These are phyloP conservation scores for Castanospermum australe DNA, from an alignment of 306 rosid species.

Conservation along the genomic window DNA sequence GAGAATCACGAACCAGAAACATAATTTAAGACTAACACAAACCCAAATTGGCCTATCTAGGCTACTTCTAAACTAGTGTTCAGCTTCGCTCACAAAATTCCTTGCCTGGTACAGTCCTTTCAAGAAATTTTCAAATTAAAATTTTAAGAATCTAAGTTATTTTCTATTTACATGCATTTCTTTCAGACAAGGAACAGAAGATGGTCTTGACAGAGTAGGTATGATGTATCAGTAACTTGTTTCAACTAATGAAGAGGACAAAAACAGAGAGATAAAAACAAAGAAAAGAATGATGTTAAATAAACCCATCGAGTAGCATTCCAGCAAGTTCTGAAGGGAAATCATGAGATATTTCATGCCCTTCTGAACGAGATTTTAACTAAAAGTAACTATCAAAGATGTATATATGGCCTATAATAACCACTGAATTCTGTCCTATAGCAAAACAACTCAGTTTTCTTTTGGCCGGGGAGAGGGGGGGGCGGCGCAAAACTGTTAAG, in stretches of 20 bases:
- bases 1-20: conserved; percentile 3
- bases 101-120: neutral
- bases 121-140: neutral
- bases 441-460: neutral
- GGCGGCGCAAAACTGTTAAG: neutral
- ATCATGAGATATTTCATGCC: neutral
- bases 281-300: conserved; percentile 1
- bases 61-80: neutral
- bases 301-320: neutral
- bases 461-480: no score
- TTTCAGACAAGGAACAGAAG: conserved; percentile 7
- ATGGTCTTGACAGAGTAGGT: neutral
- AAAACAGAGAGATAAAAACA: conserved; percentile 3
- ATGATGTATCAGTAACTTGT: neutral
- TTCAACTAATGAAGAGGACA: neutral
- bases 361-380: neutral
- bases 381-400: neutral
- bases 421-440: neutral
- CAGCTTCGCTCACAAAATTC: neutral
- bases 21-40: neutral
- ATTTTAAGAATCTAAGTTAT: neutral
- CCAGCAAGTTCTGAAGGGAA: neutral
- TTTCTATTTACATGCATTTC: neutral
- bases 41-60: neutral
- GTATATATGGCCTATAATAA: neutral